Evolutionary conservation across 768 basidiomycete genomes (phyloP).

Genomic region (Termitomyces sp.): DNA sequence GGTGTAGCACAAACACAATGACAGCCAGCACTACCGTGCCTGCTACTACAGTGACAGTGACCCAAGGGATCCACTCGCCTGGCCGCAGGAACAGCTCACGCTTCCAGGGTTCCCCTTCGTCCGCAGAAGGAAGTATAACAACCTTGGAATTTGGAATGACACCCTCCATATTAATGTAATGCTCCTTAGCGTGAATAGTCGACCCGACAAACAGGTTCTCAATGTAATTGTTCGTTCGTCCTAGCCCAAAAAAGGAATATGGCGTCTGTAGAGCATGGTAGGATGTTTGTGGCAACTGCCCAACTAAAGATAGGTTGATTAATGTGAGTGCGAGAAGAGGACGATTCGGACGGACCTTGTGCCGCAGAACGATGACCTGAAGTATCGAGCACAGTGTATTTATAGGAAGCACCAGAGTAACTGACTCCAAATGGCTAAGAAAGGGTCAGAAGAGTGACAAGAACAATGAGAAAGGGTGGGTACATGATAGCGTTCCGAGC

Average conservation of each 20-base stretch:
- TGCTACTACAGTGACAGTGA: slow-evolving; percentile 79
- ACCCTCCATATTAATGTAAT: slow-evolving; percentile 92
- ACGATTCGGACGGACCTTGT: slow-evolving; percentile 50
- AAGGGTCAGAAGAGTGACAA: background rate
- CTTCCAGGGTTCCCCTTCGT: slow-evolving; percentile 65
- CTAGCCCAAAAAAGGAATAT: slow-evolving; percentile 94
- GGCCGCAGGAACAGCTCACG: slow-evolving; percentile 87
- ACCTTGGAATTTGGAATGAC: slow-evolving; percentile 97
- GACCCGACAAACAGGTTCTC: slow-evolving; percentile 97
- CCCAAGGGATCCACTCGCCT: slow-evolving; percentile 97
- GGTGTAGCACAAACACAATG: slow-evolving; percentile 81
- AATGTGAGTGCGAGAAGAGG: background rate
- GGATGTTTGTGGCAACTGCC: slow-evolving; percentile 88
- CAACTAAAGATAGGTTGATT: slow-evolving; percentile 44
- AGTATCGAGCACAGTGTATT: slow-evolving; percentile 94
- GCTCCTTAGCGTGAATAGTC: slow-evolving; percentile 62
- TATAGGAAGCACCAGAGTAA: slow-evolving; percentile 92
- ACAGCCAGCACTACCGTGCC: slow-evolving; percentile 68
- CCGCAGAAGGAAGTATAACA: slow-evolving; percentile 78
- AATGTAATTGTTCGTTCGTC: slow-evolving; percentile 98
- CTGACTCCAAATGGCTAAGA: slow-evolving; percentile 86
- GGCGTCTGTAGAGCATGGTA: slow-evolving; percentile 90
- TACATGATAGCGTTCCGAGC: slow-evolving; percentile 69
- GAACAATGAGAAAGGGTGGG: slow-evolving; percentile 18
- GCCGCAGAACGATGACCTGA: slow-evolving; percentile 84